These are phyloP conservation scores for Apocynum venetum DNA, from an alignment of 257 asterid species.

Conservation along the genomic window DNA sequence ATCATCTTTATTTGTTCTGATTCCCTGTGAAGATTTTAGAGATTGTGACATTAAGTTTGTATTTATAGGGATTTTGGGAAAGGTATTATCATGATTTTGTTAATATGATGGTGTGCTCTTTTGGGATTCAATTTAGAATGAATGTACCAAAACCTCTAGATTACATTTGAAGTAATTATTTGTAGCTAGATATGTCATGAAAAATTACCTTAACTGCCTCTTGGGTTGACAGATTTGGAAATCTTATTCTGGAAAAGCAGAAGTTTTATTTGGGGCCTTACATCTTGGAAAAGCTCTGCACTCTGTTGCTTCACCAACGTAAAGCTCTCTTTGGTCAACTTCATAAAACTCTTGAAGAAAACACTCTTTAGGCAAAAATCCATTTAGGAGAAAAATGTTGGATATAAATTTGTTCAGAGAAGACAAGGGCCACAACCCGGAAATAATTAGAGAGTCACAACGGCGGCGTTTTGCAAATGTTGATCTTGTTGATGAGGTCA, in stretches of 20 bases:
- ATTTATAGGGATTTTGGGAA: too few species aligned
- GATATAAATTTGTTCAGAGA: conserved; percentile 83
- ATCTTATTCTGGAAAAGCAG: background rate
- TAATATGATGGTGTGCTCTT: background rate
- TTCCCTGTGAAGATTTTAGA: too few species aligned
- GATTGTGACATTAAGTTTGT: too few species aligned
- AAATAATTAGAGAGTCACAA: conserved; percentile 74
- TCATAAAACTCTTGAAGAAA: background rate
- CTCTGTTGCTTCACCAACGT: background rate
- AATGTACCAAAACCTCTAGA: background rate
- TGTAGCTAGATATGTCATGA: background rate
- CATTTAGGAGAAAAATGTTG: conserved; percentile 46
- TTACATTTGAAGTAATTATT: background rate
- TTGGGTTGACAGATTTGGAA: background rate
- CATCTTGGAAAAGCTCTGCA: background rate
- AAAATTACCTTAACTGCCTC: background rate
- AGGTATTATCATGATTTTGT: background rate
- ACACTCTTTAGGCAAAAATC: background rate
- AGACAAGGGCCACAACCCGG: conserved; percentile 84
- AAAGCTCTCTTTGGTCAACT: background rate
- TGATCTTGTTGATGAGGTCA: conserved; percentile 71
- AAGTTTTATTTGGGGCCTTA: background rate
- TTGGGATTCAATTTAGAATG: background rate
- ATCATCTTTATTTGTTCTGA: too few species aligned
- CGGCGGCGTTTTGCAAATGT: conserved; percentile 73